Conservation (phyloP, 2,329 filamentous ascomycete genomes). For the Knufia petricola region DNA sequence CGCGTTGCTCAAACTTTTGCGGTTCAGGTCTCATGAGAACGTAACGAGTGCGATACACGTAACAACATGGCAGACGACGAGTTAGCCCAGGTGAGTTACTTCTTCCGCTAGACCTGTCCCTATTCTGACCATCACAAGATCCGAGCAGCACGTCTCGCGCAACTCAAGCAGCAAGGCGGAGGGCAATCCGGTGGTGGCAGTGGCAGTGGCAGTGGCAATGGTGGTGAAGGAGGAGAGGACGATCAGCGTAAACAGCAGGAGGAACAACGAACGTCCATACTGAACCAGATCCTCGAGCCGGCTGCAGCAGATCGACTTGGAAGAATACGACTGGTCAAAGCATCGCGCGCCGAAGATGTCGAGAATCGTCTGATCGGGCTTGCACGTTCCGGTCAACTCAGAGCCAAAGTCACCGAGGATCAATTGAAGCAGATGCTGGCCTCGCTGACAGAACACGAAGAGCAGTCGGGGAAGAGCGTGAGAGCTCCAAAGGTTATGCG, state of each 20-base stretch:
- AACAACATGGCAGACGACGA: conserved; percentile 54
- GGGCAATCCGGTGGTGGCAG: conserved; percentile 40
- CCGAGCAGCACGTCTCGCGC: conserved; percentile 80
- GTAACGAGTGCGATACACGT: neutral
- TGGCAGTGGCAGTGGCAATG: conserved; percentile 36
- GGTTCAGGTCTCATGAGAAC: neutral
- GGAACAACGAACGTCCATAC: conserved; percentile 65
- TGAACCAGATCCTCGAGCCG: conserved; percentile 88
- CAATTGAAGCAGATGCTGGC: conserved; percentile 88
- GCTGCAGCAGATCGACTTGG: conserved; percentile 87
- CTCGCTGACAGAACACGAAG: conserved; percentile 36
- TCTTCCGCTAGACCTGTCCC: neutral
- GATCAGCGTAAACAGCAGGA: conserved; percentile 48
- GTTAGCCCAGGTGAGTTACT: conserved; percentile 47
- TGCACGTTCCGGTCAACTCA: conserved; percentile 75
- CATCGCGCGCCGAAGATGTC: conserved; percentile 76
- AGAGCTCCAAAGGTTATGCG: conserved; percentile 80
- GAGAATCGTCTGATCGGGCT: conserved; percentile 91
- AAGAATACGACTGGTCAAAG: conserved; percentile 92
- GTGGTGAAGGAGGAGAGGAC: conserved; percentile 38
- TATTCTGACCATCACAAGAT: conserved; percentile 49
- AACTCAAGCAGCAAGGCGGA: conserved; percentile 69
- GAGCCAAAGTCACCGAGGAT: conserved; percentile 78
- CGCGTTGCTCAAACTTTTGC: neutral
- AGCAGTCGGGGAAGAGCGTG: conserved; percentile 47